Percentiles rank a stretch among this genome's conserved stretches.
phyloP scores from a whole-genome alignment of 2,329 filamentous ascomycete species.

The Hymenoscyphus fructigenus region DNA sequence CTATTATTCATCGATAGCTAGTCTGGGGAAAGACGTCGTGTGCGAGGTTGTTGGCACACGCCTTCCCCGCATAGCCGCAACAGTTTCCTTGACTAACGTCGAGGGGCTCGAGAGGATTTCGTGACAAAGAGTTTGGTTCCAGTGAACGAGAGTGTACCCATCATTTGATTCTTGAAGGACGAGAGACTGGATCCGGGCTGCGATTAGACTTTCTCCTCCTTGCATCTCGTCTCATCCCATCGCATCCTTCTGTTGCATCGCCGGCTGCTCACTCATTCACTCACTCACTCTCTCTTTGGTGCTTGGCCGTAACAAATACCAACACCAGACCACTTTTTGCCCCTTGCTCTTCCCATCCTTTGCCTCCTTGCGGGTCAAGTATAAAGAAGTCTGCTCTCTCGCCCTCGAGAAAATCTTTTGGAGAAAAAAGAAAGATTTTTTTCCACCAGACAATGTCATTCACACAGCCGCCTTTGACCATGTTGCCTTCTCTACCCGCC shows the following conservation, averaged over 20 bases:
- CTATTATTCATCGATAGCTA: constrained; percentile 8
- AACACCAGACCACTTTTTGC: background rate
- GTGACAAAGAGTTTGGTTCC: constrained; percentile 19
- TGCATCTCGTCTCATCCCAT: background rate
- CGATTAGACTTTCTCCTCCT: background rate
- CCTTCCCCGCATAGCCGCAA: constrained; percentile 17
- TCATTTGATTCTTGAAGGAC: too few relatives aligned
- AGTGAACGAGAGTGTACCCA: background rate
- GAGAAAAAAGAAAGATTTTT: background rate
- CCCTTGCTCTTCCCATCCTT: too few relatives aligned
- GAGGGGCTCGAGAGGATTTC: constrained; percentile 15
- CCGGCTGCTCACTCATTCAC: background rate
- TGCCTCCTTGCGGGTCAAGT: background rate
- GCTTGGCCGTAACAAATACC: background rate
- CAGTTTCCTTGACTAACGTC: constrained; percentile 20
- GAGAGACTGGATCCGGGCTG: too few relatives aligned
- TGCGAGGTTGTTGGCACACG: constrained; percentile 1
- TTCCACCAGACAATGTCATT: constrained; percentile 5
- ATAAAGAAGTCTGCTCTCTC: constrained; percentile 1
- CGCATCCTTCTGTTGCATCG: background rate
- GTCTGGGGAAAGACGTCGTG: constrained; percentile 11
- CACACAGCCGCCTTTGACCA: background rate
- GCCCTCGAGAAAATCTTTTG: background rate
- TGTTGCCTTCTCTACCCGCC: constrained; percentile 8
- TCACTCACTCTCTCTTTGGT: background rate